Percentiles rank a stretch among this genome's conserved stretches.
These are phyloP conservation scores for Cardamine occulta DNA, from an alignment of 345 rosid genomes.

Conservation along the genomic window DNA sequence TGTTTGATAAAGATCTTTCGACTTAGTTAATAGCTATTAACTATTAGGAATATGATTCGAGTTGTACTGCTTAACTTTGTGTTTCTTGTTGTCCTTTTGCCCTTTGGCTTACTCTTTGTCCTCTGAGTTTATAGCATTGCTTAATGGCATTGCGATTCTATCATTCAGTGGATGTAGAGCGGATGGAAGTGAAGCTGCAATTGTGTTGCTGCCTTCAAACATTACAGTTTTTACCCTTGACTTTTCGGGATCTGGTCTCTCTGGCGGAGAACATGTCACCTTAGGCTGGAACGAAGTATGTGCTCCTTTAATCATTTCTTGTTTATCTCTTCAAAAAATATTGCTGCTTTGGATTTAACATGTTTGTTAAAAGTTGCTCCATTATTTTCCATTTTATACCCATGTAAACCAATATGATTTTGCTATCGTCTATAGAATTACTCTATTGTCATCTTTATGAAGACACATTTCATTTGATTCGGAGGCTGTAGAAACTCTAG, in stretches of 20 bases:
- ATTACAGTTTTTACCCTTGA: slow-evolving; percentile 92
- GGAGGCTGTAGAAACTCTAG: not conserved
- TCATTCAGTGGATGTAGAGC: slow-evolving; percentile 85
- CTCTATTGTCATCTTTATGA: not conserved
- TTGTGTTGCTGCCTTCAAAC: slow-evolving; percentile 82
- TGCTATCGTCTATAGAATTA: not conserved
- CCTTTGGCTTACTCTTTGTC: slow-evolving; percentile 16
- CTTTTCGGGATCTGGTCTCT: slow-evolving; percentile 91
- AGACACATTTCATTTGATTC: slow-evolving; percentile 3
- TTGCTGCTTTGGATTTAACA: not conserved
- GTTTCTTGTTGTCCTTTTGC: not conserved
- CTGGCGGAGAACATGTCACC: slow-evolving; percentile 87
- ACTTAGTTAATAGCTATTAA: not conserved
- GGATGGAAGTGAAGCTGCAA: slow-evolving; percentile 94
- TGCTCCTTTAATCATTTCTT: slow-evolving; percentile 28
- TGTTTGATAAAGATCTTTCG: not conserved
- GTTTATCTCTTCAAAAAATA: slow-evolving; percentile 7
- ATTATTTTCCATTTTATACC: not conserved
- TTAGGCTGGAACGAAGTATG: slow-evolving; percentile 91
- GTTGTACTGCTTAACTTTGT: not conserved
- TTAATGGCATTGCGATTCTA: slow-evolving; percentile 18
- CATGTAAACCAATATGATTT: slow-evolving; percentile 7
- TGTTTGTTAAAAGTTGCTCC: not conserved
- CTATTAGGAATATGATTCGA: not conserved
- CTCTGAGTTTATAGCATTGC: not conserved